Conservation (phyloP, 192 early-diverging fungal species). For the Phycomyces blakesleeanus region DNA sequence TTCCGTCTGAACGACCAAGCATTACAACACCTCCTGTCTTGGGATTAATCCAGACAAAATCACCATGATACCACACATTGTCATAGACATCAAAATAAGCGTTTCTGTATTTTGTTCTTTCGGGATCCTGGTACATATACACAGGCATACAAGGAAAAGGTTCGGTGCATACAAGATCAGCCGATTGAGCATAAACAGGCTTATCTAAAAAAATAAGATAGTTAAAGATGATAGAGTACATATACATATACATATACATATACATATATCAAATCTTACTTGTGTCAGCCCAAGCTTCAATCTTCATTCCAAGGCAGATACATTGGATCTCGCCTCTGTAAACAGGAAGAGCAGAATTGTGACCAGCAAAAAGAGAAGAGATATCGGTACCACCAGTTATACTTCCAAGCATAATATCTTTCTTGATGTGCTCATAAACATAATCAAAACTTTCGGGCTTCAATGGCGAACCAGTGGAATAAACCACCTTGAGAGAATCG, state of each 20-base stretch:
- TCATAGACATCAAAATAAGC: constrained; percentile 89
- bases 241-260: constrained; percentile 2
- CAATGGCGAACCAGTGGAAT: constrained; percentile 93
- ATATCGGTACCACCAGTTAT: constrained; percentile 99
- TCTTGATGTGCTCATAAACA: constrained; percentile 82
- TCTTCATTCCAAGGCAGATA: constrained; percentile 87
- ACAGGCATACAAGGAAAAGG: constrained; percentile 99
- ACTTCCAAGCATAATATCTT: constrained; percentile 82
- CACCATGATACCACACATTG: constrained; percentile 94
- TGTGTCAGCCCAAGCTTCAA: constrained; percentile 84
- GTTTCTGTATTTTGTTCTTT: constrained; percentile 67
- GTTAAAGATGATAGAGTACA: neutral
- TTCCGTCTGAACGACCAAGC: constrained; percentile 91
- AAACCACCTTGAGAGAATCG: constrained; percentile 66
- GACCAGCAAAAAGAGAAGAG: constrained; percentile 91
- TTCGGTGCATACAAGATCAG: constrained; percentile 88
- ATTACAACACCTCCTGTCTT: constrained; percentile 89
- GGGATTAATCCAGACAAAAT: constrained; percentile 84
- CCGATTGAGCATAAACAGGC: constrained; percentile 68
- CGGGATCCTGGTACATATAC: constrained; percentile 85
- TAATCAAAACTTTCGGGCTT: constrained; percentile 91
- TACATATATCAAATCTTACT: constrained; percentile 32
- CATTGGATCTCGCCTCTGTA: constrained; percentile 94
- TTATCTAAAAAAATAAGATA: constrained; percentile 31
- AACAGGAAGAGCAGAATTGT: constrained; percentile 85